phyloP scores from a whole-genome alignment of 2,329 filamentous ascomycete genomes.

The Arachnopeziza araneosa region DNA sequence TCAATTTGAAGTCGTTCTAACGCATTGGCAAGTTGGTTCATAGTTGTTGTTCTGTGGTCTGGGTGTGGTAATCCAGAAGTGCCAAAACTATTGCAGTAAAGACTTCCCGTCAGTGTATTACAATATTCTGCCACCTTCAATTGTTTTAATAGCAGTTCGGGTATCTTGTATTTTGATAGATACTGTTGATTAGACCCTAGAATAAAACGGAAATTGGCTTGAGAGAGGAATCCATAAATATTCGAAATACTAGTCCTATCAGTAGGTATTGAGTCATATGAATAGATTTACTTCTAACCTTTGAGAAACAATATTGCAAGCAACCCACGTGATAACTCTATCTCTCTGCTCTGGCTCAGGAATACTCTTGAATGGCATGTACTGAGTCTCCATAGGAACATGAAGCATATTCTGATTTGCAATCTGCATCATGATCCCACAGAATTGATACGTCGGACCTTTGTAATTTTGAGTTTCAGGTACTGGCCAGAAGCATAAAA shows the following conservation, averaged over 20 bases:
- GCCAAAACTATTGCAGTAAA: neutral
- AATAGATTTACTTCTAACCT: constrained; percentile 37
- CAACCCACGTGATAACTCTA: constrained; percentile 60
- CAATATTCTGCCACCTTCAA: neutral
- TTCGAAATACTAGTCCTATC: constrained; percentile 48
- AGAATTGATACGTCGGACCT: constrained; percentile 26
- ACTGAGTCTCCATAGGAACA: constrained; percentile 18
- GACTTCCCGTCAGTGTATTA: neutral
- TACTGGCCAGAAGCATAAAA: constrained; percentile 28
- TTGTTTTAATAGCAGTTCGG: neutral
- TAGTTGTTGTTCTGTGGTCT: neutral
- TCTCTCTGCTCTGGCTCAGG: constrained; percentile 34
- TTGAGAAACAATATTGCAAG: constrained; percentile 63
- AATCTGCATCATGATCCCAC: constrained; percentile 27
- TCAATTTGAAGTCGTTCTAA: constrained; percentile 20
- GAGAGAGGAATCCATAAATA: constrained; percentile 62
- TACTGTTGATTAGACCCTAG: neutral
- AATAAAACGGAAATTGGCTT: constrained; percentile 33
- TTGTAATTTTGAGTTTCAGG: constrained; percentile 20
- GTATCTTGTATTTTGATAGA: neutral
- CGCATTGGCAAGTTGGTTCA: neutral
- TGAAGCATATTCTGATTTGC: constrained; percentile 27
- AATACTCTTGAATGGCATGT: constrained; percentile 21
- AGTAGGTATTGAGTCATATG: neutral
- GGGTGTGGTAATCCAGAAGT: neutral